Percentiles rank a stretch among this genome's conserved stretches.
phyloP scores from a whole-genome alignment of 2,329 filamentous ascomycete genomes.

The Curvularia sp. region DNA sequence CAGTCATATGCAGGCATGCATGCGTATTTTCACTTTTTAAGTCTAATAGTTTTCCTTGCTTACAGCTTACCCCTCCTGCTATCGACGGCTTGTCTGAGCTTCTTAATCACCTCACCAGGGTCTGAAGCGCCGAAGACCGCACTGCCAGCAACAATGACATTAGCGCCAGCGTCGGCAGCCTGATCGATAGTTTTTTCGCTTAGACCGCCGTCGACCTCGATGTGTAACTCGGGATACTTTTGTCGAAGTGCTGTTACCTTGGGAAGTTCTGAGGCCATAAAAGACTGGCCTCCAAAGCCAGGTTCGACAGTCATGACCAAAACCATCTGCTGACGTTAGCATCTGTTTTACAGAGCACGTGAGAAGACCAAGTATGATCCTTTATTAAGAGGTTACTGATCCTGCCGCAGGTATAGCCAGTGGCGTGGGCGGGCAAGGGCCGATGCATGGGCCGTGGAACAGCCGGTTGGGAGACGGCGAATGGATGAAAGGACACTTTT shows the following conservation, averaged over 20 bases:
- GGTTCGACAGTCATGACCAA: slow-evolving; percentile 98
- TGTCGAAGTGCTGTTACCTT: slow-evolving; percentile 86
- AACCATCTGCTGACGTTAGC: slow-evolving; percentile 74
- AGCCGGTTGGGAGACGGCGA: slow-evolving; percentile 15
- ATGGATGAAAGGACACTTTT: slow-evolving; percentile 11
- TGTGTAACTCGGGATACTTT: slow-evolving; percentile 90
- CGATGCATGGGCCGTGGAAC: slow-evolving; percentile 12
- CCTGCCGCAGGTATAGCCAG: slow-evolving; percentile 17
- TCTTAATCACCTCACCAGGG: slow-evolving; percentile 83
- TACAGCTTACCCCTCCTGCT: slow-evolving; percentile 55
- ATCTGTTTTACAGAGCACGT: neutral
- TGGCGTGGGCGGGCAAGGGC: slow-evolving; percentile 24
- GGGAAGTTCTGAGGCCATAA: slow-evolving; percentile 94
- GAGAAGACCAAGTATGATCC: slow-evolving; percentile 11
- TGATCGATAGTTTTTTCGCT: slow-evolving; percentile 89
- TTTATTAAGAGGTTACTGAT: slow-evolving; percentile 17
- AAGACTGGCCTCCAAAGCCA: slow-evolving; percentile 97
- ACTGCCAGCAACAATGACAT: slow-evolving; percentile 96
- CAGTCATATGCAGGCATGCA: neutral
- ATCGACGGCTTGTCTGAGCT: slow-evolving; percentile 81
- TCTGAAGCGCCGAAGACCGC: slow-evolving; percentile 94
- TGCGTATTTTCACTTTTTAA: neutral
- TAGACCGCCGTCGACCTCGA: slow-evolving; percentile 94
- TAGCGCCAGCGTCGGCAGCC: slow-evolving; percentile 92
- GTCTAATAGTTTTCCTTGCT: slow-evolving; percentile 1